These are phyloP conservation scores for Hippophae gyantsensis DNA, from an alignment of 306 rosid genomes.

Conservation along the genomic window DNA sequence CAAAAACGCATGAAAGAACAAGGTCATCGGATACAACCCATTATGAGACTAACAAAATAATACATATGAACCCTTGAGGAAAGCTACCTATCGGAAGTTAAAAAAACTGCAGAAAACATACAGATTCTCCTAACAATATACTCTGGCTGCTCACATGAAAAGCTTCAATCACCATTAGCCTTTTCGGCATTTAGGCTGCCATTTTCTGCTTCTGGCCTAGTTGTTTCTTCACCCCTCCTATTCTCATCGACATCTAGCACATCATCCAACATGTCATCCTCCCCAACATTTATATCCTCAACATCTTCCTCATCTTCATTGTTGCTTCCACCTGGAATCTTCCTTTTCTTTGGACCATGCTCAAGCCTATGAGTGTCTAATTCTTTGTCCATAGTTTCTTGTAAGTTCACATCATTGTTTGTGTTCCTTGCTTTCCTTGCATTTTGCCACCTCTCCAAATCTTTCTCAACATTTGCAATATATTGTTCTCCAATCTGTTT, in stretches of 20 bases:
- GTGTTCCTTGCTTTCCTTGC: slow-evolving; percentile 66
- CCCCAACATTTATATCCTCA: slow-evolving; percentile 81
- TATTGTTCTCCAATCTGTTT: slow-evolving; percentile 83
- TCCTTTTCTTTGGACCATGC: slow-evolving; percentile 96
- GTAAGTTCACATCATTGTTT: slow-evolving; percentile 63
- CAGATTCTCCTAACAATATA: too few relatives aligned
- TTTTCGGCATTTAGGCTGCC: slow-evolving; percentile 10
- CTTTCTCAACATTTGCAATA: slow-evolving; percentile 82
- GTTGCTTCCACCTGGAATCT: slow-evolving; percentile 64
- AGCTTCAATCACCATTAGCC: slow-evolving; percentile 25
- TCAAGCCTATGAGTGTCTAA: slow-evolving; percentile 93
- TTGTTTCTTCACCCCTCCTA: slow-evolving; percentile 58
- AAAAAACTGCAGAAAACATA: too few relatives aligned
- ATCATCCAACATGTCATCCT: slow-evolving; percentile 93
- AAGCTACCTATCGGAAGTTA: too few relatives aligned
- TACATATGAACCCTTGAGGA: too few relatives aligned
- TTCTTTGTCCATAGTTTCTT: slow-evolving; percentile 98
- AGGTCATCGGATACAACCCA: too few relatives aligned
- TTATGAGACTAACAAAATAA: too few relatives aligned
- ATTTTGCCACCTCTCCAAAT: slow-evolving; percentile 92
- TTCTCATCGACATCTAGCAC: slow-evolving; percentile 63
- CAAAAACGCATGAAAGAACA: too few relatives aligned
- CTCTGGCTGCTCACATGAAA: neutral
- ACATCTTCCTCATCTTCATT: slow-evolving; percentile 83
- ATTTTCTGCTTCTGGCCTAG: slow-evolving; percentile 41